Conservation (phyloP, 208 protist species). For the Leishmania tropica region DNA sequence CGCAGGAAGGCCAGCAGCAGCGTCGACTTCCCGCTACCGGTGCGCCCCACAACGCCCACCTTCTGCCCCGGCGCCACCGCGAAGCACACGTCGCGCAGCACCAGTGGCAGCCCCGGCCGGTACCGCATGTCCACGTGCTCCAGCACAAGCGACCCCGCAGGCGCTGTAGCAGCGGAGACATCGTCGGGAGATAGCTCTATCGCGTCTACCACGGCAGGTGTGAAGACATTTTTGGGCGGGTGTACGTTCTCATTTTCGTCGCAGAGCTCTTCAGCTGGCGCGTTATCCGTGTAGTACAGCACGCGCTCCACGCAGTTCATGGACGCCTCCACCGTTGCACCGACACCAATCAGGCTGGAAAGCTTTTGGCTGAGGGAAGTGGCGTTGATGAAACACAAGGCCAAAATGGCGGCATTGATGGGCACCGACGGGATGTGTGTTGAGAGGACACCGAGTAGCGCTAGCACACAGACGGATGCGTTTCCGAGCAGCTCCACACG, state of each 20-base stretch:
- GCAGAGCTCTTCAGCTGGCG: conserved; percentile 72
- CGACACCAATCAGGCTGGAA: conserved; percentile 25
- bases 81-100: conserved; percentile 64
- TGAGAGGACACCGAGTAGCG: too few relatives aligned
- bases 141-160: conserved; percentile 46
- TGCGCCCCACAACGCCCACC: conserved; percentile 80
- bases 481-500: conserved; percentile 81
- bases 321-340: conserved; percentile 41
- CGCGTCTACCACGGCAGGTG: too few relatives aligned
- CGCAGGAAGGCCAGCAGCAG: conserved; percentile 12
- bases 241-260: background rate
- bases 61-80: conserved; percentile 64
- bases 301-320: conserved; percentile 79
- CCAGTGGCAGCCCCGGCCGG: conserved; percentile 60
- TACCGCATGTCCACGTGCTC: conserved; percentile 76
- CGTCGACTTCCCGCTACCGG: conserved; percentile 56
- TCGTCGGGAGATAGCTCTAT: conserved; percentile 13
- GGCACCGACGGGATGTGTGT: background rate
- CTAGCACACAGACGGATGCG: conserved; percentile 2
- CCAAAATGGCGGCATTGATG: conserved; percentile 12
- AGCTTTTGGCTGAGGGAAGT: too few relatives aligned
- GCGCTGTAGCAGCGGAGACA: conserved; percentile 69
- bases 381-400: background rate
- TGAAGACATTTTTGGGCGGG: too few relatives aligned
- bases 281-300: conserved; percentile 41